A percentile compares a stretch with the other conserved stretches of the same genome.
phyloP scores from a whole-genome alignment of 2,329 filamentous ascomycete species.

The Aspergillus sclerotialis region DNA sequence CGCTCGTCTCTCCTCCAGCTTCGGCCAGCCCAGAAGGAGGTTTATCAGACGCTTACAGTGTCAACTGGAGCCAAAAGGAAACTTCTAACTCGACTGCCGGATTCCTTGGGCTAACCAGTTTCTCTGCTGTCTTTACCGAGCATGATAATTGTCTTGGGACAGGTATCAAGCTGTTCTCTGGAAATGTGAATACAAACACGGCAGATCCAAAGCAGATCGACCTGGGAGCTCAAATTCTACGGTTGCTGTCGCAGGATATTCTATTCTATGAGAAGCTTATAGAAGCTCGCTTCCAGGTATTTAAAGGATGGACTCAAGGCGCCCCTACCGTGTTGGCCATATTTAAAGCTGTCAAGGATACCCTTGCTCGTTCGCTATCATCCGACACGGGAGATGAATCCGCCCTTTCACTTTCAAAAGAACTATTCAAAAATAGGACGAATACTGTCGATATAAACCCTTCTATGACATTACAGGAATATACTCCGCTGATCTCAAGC shows the following conservation, averaged over 20 bases:
- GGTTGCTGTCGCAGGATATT: constrained; percentile 13
- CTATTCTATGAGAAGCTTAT: constrained; percentile 11
- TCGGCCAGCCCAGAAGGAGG: too few relatives aligned
- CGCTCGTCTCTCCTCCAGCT: constrained; percentile 4
- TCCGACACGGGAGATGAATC: constrained; percentile 5
- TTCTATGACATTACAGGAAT: constrained; percentile 14
- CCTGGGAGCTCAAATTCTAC: constrained; percentile 15
- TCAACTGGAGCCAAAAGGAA: too few relatives aligned
- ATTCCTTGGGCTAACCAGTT: constrained; percentile 13
- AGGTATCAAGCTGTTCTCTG: not conserved
- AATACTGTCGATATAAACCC: constrained; percentile 8
- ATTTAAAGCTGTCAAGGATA: constrained; percentile 11
- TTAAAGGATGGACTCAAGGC: too few relatives aligned
- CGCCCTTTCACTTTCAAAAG: constrained; percentile 9
- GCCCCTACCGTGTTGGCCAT: constrained; percentile 13
- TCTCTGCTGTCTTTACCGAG: constrained; percentile 12
- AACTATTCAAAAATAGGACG: constrained; percentile 14
- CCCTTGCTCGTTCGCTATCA: constrained; percentile 3
- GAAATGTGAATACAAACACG: not conserved
- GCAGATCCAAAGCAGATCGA: constrained; percentile 12
- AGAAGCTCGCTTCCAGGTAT: constrained; percentile 7
- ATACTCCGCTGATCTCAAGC: constrained; percentile 7
- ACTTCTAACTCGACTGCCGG: too few relatives aligned
- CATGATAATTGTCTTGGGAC: constrained; percentile 2
- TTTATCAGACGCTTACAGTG: too few relatives aligned